A percentile compares a stretch with the other conserved stretches of the same genome.
phyloP scores from a whole-genome alignment of 2,329 filamentous ascomycete genomes.

The Achaetomium macrosporum region DNA sequence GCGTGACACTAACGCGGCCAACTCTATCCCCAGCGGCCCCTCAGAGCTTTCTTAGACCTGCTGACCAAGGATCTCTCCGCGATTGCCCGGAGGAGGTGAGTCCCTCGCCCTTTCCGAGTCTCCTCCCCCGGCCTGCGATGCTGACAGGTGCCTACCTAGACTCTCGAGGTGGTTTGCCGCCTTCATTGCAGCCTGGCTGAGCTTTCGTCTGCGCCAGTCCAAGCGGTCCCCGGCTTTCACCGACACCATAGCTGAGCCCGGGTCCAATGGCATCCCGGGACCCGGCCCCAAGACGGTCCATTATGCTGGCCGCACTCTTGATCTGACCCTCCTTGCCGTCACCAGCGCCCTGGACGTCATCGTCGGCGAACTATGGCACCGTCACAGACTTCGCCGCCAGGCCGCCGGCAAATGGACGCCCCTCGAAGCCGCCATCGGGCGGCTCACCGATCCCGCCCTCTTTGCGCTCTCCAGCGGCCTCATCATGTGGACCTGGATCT shows the following conservation, averaged over 20 bases:
- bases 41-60: conserved; percentile 27
- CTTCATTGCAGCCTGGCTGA: conserved; percentile 53
- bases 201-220: conserved; percentile 52
- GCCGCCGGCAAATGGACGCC: conserved; percentile 42
- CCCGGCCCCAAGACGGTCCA: conserved; percentile 25
- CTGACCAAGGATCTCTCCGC: conserved; percentile 25
- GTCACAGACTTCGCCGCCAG: conserved; percentile 39
- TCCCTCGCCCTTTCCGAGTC: background rate
- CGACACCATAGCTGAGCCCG: conserved; percentile 31
- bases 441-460: conserved; percentile 57
- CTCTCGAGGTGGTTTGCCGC: conserved; percentile 51
- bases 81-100: conserved; percentile 31
- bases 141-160: conserved; percentile 30
- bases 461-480: conserved; percentile 68
- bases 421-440: conserved; percentile 39
- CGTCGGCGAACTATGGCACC: conserved; percentile 59
- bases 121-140: background rate
- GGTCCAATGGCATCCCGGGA: background rate
- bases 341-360: conserved; percentile 68
- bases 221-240: conserved; percentile 43
- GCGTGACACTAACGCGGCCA: background rate
- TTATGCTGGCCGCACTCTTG: conserved; percentile 66
- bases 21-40: conserved; percentile 27
- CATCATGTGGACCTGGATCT: conserved; percentile 90
- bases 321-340: conserved; percentile 73